Conservation (phyloP, 108 stramenopile species). For the Pseudonitzschia multistriata region DNA sequence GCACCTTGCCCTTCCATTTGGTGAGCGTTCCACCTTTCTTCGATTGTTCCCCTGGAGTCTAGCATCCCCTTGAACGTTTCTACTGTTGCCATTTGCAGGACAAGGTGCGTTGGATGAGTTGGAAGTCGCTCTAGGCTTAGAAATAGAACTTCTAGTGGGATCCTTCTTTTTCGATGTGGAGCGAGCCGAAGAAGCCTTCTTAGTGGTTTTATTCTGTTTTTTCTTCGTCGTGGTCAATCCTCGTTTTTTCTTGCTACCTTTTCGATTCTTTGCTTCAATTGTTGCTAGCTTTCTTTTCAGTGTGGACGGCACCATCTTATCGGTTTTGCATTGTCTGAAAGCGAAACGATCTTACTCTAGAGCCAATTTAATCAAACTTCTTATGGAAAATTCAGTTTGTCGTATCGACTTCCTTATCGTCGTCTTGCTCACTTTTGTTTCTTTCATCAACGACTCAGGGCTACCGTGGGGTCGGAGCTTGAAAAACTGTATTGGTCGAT, state of each 20-base stretch:
- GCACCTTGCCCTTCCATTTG: constrained; percentile 8
- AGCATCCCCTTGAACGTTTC: too few relatives aligned
- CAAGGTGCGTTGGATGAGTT: too few relatives aligned
- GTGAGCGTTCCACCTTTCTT: not conserved
- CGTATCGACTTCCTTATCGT: too few relatives aligned
- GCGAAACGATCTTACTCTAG: too few relatives aligned
- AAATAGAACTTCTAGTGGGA: not conserved
- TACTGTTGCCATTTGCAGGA: too few relatives aligned
- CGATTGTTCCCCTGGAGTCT: not conserved
- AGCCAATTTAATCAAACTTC: too few relatives aligned
- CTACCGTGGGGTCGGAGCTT: too few relatives aligned
- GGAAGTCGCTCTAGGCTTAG: not conserved
- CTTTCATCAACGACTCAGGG: too few relatives aligned
- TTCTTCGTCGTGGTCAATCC: not conserved
- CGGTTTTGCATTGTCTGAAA: too few relatives aligned
- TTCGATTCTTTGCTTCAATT: not conserved
- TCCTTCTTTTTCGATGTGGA: not conserved
- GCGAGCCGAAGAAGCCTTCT: not conserved
- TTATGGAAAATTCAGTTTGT: too few relatives aligned
- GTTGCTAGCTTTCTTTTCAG: not conserved
- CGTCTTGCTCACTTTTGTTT: too few relatives aligned
- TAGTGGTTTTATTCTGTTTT: not conserved
- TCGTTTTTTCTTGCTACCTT: not conserved
- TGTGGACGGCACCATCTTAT: not conserved
- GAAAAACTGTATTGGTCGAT: too few relatives aligned